These are phyloP conservation scores for Colletotrichum magnum DNA, from an alignment of 2,329 filamentous ascomycete genomes.

Conservation along the genomic window DNA sequence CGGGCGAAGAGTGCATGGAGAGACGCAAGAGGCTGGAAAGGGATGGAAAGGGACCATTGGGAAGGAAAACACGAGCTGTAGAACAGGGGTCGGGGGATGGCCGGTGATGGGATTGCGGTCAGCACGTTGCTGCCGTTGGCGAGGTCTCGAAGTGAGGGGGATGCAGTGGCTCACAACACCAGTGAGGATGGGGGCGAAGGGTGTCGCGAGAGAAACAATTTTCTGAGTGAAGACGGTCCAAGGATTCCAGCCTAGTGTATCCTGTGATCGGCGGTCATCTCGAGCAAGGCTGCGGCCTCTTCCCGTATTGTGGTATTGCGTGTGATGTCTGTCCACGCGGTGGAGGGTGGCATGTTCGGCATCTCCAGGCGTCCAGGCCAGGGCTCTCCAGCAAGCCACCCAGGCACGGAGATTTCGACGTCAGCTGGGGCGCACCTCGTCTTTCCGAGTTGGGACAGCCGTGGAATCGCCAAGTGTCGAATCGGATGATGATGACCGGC, in stretches of 20 bases:
- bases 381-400: constrained; percentile 8
- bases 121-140: not conserved
- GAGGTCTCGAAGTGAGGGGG: constrained; percentile 4
- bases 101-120: constrained; percentile 7
- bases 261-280: not conserved
- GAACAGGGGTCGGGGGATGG: constrained; percentile 11
- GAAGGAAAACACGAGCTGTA: constrained; percentile 10
- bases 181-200: not conserved
- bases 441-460: constrained; percentile 6
- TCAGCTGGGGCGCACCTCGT: constrained; percentile 4
- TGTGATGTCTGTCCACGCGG: constrained; percentile 4
- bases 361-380: not conserved
- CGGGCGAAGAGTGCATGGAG: constrained; percentile 7
- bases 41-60: constrained; percentile 1
- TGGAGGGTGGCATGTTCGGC: not conserved
- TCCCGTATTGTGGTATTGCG: not conserved
- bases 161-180: not conserved
- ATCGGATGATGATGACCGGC: constrained; percentile 20
- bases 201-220: not conserved
- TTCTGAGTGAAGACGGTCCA: not conserved
- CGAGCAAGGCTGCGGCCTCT: constrained; percentile 6
- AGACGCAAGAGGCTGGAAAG: constrained; percentile 13
- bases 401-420: not conserved
- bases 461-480: constrained; percentile 15
- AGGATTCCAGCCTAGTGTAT: not conserved